Evolutionary conservation across 2,329 filamentous ascomycete species (phyloP).

Genomic region (Neonectria hederae): DNA sequence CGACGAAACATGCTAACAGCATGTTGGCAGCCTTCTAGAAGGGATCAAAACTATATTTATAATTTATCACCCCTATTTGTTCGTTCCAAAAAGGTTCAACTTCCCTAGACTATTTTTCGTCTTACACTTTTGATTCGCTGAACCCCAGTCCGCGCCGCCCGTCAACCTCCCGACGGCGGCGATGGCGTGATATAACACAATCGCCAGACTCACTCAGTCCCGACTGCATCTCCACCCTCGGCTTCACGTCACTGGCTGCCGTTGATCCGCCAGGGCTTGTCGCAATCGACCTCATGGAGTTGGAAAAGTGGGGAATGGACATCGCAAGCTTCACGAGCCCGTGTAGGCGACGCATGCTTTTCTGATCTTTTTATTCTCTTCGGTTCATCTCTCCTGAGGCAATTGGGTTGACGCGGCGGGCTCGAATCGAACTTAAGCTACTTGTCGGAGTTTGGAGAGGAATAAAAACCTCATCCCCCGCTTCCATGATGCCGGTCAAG

Average conservation of each 20-base stretch:
- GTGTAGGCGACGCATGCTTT: neutral
- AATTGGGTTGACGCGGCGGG: neutral
- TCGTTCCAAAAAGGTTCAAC: neutral
- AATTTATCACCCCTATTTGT: neutral
- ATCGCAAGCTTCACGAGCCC: neutral
- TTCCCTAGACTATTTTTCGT: neutral
- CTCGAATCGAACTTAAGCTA: neutral
- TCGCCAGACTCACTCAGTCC: neutral
- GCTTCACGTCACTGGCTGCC: slow-evolving; percentile 12
- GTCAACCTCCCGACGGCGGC: slow-evolving; percentile 10
- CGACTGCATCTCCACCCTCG: neutral
- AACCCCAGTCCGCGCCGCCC: neutral
- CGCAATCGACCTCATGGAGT: neutral
- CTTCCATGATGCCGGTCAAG: slow-evolving; percentile 32
- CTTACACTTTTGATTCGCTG: neutral
- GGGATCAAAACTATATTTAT: too few species aligned
- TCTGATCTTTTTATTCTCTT: neutral
- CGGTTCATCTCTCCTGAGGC: neutral
- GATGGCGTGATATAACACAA: slow-evolving; percentile 24
- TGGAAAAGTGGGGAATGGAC: slow-evolving; percentile 7
- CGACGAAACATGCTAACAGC: too few species aligned
- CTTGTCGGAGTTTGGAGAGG: neutral
- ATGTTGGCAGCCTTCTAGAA: too few species aligned
- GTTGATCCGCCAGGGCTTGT: slow-evolving; percentile 6
- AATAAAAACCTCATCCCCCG: neutral